Percentiles rank a stretch among this genome's conserved stretches.
Evolutionary conservation across 148 eudicot genomes (phyloP).

Genomic region (Amaranthus palmeri): DNA sequence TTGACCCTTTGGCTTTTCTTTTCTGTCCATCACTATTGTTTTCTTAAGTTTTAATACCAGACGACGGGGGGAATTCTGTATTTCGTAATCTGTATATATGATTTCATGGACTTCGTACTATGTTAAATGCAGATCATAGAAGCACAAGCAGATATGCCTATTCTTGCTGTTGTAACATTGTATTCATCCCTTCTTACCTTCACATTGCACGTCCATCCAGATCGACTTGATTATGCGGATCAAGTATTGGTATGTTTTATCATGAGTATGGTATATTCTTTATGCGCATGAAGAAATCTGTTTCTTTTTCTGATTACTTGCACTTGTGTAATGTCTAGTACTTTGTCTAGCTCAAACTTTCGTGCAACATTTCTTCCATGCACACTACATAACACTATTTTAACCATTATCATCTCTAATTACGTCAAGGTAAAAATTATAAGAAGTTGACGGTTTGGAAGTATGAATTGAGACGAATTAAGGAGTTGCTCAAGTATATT

Average conservation of each 20-base stretch:
- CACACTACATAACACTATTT: no score
- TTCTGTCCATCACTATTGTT: background rate
- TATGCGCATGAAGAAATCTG: background rate
- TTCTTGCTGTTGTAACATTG: slow-evolving; percentile 76
- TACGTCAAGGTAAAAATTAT: no score
- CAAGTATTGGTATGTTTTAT: slow-evolving; percentile 76
- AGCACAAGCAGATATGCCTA: slow-evolving; percentile 93
- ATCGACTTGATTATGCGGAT: slow-evolving; percentile 95
- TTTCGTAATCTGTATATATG: background rate
- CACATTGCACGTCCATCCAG: slow-evolving; percentile 89
- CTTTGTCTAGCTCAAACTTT: no score
- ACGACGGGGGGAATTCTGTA: background rate
- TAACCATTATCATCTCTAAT: no score
- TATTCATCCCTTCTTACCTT: slow-evolving; percentile 92
- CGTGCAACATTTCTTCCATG: no score
- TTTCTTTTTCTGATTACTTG: background rate
- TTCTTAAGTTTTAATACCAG: background rate
- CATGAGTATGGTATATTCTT: slow-evolving; percentile 7
- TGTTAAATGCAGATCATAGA: slow-evolving; percentile 73
- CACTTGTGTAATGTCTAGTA: background rate
- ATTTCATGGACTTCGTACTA: slow-evolving; percentile 9
- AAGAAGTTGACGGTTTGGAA: no score
- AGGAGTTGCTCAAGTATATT: no score
- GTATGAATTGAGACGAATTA: no score
- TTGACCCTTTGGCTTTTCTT: background rate